Percentiles rank a stretch among this genome's conserved stretches.
These are phyloP conservation scores for Tardiomyces depauwii DNA, from an alignment of 1,139 yeast genomes.

Conservation along the genomic window DNA sequence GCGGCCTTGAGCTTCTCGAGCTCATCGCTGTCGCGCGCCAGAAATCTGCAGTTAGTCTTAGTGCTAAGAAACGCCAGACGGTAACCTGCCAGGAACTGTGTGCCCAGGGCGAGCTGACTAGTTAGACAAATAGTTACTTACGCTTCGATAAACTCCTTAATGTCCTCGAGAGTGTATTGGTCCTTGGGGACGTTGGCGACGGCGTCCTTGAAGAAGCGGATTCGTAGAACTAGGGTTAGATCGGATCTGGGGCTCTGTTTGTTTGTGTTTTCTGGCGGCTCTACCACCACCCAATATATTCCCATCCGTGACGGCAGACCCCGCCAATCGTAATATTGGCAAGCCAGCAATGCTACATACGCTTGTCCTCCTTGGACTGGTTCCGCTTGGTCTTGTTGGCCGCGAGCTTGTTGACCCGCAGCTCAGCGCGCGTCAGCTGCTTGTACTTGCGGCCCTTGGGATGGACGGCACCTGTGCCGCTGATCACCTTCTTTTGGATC, in stretches of 20 bases:
- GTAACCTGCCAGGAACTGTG: no score
- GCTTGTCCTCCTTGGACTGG: slow-evolving; percentile 35
- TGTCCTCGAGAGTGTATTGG: slow-evolving; percentile 43
- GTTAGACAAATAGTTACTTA: slow-evolving; percentile 24
- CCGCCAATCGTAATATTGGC: no score
- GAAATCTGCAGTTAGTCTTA: neutral
- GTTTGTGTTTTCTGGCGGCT: no score
- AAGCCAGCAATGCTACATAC: neutral
- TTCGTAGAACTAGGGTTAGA: slow-evolving; percentile 28
- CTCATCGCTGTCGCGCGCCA: slow-evolving; percentile 59
- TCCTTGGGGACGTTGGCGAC: slow-evolving; percentile 34
- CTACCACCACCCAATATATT: no score
- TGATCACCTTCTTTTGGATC: slow-evolving; percentile 57
- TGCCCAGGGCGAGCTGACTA: no score
- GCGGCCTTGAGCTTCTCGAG: slow-evolving; percentile 42
- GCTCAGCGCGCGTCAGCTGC: slow-evolving; percentile 73
- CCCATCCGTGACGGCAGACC: no score
- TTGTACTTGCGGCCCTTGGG: slow-evolving; percentile 84
- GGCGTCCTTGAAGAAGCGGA: slow-evolving; percentile 55
- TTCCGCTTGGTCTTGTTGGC: slow-evolving; percentile 51
- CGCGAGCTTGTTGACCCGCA: slow-evolving; percentile 63
- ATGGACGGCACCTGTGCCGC: slow-evolving; percentile 44
- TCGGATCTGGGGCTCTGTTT: neutral
- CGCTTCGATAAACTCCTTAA: slow-evolving; percentile 48
- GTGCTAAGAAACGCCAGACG: no score